A percentile compares a stretch with the other conserved stretches of the same genome.
Conservation (phyloP, 192 early-diverging fungal species). For the Spinellus fusiger region DNA sequence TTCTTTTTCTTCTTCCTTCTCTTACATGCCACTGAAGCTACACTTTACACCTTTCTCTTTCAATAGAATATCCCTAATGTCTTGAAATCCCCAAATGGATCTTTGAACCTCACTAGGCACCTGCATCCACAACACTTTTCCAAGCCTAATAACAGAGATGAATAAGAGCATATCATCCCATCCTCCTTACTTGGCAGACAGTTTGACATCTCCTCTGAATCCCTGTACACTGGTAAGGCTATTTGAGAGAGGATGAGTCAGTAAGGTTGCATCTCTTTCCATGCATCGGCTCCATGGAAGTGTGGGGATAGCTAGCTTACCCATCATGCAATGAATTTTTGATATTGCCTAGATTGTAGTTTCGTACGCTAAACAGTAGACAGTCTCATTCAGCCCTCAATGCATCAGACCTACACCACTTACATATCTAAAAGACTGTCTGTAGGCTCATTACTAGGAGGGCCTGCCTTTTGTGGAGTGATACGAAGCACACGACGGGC, state of each 20-base stretch:
- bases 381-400: not conserved
- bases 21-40: constrained; percentile 31
- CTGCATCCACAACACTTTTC: constrained; percentile 34
- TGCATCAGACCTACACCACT: not conserved
- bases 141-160: constrained; percentile 22
- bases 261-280: too few species aligned
- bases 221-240: constrained; percentile 27
- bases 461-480: not conserved
- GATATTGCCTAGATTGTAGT: constrained; percentile 32
- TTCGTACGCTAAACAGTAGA: constrained; percentile 3
- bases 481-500: constrained; percentile 10
- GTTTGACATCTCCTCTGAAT: constrained; percentile 27
- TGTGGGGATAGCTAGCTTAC: constrained; percentile 9
- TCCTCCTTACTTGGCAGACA: constrained; percentile 29
- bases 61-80: constrained; percentile 32
- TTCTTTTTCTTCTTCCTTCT: not conserved
- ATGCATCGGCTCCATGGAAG: too few species aligned
- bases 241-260: too few species aligned
- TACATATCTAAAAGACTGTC: not conserved
- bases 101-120: constrained; percentile 10
- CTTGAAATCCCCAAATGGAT: constrained; percentile 29
- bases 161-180: not conserved
- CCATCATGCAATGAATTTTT: constrained; percentile 13
- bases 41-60: constrained; percentile 20
- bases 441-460: not conserved